phyloP scores from a whole-genome alignment of 352 stramenopile species.

The Phytophthora tubulina region DNA sequence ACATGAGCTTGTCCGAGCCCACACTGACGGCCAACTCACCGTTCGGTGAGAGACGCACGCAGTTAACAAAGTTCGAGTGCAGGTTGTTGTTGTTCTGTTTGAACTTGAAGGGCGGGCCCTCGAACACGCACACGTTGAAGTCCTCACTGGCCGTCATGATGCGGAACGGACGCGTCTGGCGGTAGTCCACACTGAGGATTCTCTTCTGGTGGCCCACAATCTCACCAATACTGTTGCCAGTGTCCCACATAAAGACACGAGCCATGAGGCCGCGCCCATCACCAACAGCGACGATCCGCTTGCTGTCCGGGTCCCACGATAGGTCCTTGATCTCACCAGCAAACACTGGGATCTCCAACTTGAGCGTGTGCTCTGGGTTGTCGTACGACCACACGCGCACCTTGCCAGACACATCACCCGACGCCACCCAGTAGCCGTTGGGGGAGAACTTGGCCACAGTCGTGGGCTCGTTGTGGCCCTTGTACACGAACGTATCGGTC shows the following conservation, averaged over 20 bases:
- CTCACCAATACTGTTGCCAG: constrained; percentile 95
- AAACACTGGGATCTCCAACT: constrained; percentile 93
- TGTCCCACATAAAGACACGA: constrained; percentile 97
- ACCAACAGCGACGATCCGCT: constrained; percentile 92
- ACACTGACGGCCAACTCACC: constrained; percentile 93
- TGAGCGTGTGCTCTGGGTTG: constrained; percentile 96
- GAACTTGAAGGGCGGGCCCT: constrained; percentile 97
- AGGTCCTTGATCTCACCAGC: constrained; percentile 95
- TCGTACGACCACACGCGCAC: constrained; percentile 97
- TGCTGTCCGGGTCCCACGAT: constrained; percentile 96
- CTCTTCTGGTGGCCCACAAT: constrained; percentile 95
- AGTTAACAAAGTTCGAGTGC: constrained; percentile 97
- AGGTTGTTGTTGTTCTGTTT: constrained; percentile 93
- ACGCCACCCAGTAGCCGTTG: constrained; percentile 95
- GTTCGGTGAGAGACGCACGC: constrained; percentile 94
- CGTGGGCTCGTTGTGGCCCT: constrained; percentile 93
- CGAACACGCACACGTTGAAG: constrained; percentile 95
- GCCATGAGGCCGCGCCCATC: constrained; percentile 84
- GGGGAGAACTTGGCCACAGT: constrained; percentile 95
- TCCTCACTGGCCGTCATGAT: constrained; percentile 97
- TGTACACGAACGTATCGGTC: constrained; percentile 94
- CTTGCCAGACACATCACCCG: constrained; percentile 90
- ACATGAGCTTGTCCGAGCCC: constrained; percentile 95
- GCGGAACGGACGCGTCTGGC: constrained; percentile 94
- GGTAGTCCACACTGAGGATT: constrained; percentile 94